phyloP scores from a whole-genome alignment of 345 rosid species.

The Leavenworthia alabamica region DNA sequence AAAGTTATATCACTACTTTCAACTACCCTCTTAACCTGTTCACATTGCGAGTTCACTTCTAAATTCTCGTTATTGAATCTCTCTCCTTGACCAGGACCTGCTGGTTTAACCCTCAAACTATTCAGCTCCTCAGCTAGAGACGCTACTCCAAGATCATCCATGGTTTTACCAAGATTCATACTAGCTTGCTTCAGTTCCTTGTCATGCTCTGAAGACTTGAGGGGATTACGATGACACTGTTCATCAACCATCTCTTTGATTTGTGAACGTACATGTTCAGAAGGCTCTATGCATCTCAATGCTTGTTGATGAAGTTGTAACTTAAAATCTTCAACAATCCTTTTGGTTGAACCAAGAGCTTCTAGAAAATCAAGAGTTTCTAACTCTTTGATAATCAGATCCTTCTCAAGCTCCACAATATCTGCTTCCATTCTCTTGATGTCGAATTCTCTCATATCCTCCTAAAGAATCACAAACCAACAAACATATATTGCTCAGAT shows the following conservation, averaged over 20 bases:
- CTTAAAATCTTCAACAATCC: conserved; percentile 72
- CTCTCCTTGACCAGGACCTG: conserved; percentile 1
- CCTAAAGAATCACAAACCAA: conserved; percentile 17
- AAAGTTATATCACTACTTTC: conserved; percentile 31
- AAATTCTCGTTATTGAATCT: not conserved
- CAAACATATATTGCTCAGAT: not conserved
- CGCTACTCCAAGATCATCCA: conserved; percentile 51
- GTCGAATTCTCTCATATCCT: conserved; percentile 52
- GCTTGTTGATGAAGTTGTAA: conserved; percentile 69
- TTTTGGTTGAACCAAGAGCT: conserved; percentile 75
- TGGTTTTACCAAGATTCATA: conserved; percentile 73
- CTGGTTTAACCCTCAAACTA: conserved; percentile 36
- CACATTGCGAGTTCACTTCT: not conserved
- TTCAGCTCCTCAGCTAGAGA: conserved; percentile 53
- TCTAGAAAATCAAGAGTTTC: conserved; percentile 88
- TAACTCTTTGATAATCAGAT: conserved; percentile 85
- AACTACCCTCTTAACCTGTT: conserved; percentile 40
- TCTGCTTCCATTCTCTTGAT: conserved; percentile 67
- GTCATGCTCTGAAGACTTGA: conserved; percentile 45
- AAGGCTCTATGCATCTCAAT: conserved; percentile 32
- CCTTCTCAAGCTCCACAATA: conserved; percentile 76
- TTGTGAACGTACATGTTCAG: conserved; percentile 31
- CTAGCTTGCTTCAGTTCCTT: conserved; percentile 73
- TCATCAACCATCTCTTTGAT: conserved; percentile 54
- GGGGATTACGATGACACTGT: conserved; percentile 24